Evolutionary conservation across 2,329 filamentous ascomycete genomes (phyloP), one percentile per base, ranked within the genome.

Genomic region (Bisporella sp.): DNA sequence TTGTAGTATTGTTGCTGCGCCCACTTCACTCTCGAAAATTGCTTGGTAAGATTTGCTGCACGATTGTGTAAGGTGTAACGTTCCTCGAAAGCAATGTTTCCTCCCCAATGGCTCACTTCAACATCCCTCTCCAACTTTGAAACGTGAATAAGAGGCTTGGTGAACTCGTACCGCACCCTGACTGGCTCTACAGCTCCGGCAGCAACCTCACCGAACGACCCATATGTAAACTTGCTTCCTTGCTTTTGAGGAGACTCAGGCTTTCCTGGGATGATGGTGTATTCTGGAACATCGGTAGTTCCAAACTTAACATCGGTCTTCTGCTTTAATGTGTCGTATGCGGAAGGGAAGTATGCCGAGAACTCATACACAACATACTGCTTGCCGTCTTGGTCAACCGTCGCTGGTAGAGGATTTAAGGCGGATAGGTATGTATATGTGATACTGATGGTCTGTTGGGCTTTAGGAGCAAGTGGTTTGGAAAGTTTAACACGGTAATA

Each of bases 51-150:
- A 67, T 87, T 85, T 46, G 93, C 95, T 56, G 87, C 93, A 56
- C 86, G 82, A 75, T 99, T 92, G 62, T 81, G 81, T 59, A 97
- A 77, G 69, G 85, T 89, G 71, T 96, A 96, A 51, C 89, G 82
- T 73, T 99, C 93, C 72, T 99, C 93, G 46, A 91, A 89, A 1
- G 93, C 93, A 48, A 97, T 71, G 66, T 99, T 99, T 55, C 93
- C 93, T 59, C 93, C 93, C 93, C 93, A 99, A 70, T 97, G 93
- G 66, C 89, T 95, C 61, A 99, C 85, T 69, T 99, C 93, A 56
- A 99, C 74, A 63, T 97, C 91, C 53, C 93, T 85, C 71, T 97
- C 89, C 53, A 99, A 75, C 12, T 81, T 74, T 33, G 82, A 82
- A 46, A 89, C 81, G 64, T 93, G 88, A 41, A 84, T 85, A 51